A percentile compares a stretch with the other conserved stretches of the same genome.
Conservation (phyloP, 2,329 filamentous ascomycete species). For the Berkeleyomyces rouxiae region DNA sequence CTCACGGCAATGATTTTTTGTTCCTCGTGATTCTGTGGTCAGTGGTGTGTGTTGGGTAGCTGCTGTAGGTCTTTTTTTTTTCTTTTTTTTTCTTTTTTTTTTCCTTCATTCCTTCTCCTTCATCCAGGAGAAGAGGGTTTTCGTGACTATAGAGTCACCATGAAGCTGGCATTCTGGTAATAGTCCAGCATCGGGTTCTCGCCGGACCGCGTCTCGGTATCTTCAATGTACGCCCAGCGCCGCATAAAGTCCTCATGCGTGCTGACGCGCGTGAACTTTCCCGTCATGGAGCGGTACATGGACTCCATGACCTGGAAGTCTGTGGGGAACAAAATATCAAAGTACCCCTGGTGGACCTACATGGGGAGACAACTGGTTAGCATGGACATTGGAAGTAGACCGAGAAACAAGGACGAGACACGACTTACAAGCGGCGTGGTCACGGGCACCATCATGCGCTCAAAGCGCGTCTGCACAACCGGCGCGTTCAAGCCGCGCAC, state of each 20-base stretch:
- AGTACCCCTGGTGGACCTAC: constrained; percentile 93
- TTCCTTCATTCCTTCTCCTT: neutral
- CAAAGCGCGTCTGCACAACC: constrained; percentile 88
- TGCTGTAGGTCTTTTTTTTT: neutral
- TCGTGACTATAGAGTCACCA: constrained; percentile 57
- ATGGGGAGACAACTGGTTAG: neutral
- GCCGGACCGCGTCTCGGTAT: constrained; percentile 74
- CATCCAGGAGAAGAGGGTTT: too few relatives aligned
- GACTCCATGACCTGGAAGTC: constrained; percentile 84
- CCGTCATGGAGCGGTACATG: constrained; percentile 83
- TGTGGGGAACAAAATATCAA: constrained; percentile 96
- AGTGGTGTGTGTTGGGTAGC: neutral
- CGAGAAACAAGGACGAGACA: neutral
- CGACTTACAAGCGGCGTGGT: constrained; percentile 66
- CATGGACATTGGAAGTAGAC: neutral
- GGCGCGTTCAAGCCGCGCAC: constrained; percentile 77
- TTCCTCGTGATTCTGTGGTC: neutral
- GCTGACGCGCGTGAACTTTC: constrained; percentile 71
- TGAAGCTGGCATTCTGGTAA: constrained; percentile 89
- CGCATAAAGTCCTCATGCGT: constrained; percentile 83
- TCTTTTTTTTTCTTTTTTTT: neutral
- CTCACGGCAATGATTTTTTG: neutral
- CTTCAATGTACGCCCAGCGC: constrained; percentile 77
- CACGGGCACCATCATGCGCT: constrained; percentile 75
- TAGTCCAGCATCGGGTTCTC: constrained; percentile 86